Conservation (phyloP, 1,139 yeast genomes). For the Scheffersomyces quercinus region DNA sequence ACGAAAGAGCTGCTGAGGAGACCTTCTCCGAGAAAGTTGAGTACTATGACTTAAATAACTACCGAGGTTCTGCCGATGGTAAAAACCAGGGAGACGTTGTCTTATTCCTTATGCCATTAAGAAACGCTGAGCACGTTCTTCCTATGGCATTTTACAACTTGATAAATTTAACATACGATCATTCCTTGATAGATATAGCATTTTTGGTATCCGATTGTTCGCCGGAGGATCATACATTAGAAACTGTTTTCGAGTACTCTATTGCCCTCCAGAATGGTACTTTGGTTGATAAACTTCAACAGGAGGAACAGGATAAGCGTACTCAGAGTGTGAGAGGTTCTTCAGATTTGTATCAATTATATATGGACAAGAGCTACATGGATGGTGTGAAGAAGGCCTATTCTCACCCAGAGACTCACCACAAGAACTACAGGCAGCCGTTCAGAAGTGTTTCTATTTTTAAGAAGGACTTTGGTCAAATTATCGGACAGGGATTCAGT, state of each 20-base stretch:
- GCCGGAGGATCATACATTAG: conserved; percentile 70
- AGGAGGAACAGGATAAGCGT: conserved; percentile 34
- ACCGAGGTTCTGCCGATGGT: conserved; percentile 57
- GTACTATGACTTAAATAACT: conserved; percentile 61
- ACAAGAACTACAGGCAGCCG: conserved; percentile 64
- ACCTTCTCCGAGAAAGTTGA: conserved; percentile 45
- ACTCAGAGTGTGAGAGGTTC: conserved; percentile 46
- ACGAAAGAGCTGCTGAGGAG: conserved; percentile 15
- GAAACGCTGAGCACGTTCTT: conserved; percentile 79
- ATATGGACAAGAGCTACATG: conserved; percentile 69
- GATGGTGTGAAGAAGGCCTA: conserved; percentile 58
- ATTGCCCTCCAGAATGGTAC: conserved; percentile 73
- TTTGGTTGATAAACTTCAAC: conserved; percentile 49
- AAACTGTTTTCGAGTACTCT: conserved; percentile 64
- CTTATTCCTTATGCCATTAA: conserved; percentile 70
- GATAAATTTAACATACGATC: conserved; percentile 85
- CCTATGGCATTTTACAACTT: conserved; percentile 83
- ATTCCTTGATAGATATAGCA: conserved; percentile 76
- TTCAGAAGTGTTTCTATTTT: conserved; percentile 76
- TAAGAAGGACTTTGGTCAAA: conserved; percentile 83
- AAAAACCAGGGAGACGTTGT: conserved; percentile 62
- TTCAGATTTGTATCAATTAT: conserved; percentile 60
- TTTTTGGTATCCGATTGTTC: conserved; percentile 85
- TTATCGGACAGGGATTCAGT: conserved; percentile 84
- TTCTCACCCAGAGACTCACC: conserved; percentile 54